A percentile compares a stretch with the other conserved stretches of the same genome.
Evolutionary conservation across 306 rosid species (phyloP).

Genomic region (Cucurbita moschata): DNA sequence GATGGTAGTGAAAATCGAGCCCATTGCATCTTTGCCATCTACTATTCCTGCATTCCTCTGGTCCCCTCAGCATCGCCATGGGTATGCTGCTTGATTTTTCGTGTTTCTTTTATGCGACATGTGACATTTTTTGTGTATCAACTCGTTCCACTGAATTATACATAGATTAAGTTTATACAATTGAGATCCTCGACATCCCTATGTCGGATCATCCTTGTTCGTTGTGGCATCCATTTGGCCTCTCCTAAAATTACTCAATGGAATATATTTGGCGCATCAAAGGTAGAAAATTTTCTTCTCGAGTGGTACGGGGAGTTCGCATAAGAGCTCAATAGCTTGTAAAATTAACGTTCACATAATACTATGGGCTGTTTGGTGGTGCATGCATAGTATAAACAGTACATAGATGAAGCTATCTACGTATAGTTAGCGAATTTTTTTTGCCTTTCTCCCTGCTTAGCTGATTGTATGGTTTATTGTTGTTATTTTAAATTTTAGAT

Average conservation of each 20-base stretch:
- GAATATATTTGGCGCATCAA: neutral
- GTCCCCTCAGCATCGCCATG: slow-evolving; percentile 37
- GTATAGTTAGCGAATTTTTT: neutral
- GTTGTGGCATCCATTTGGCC: neutral
- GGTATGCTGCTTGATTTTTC: neutral
- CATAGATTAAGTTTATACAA: neutral
- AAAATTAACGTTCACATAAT: neutral
- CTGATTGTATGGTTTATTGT: neutral
- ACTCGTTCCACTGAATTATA: neutral
- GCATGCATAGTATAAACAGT: neutral
- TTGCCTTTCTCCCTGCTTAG: neutral
- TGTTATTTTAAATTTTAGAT: too few relatives aligned
- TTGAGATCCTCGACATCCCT: too few relatives aligned
- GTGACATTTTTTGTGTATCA: neutral
- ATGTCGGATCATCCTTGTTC: neutral
- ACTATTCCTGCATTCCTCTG: slow-evolving; percentile 84
- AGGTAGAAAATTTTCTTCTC: neutral
- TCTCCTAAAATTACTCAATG: neutral
- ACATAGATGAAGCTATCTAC: neutral
- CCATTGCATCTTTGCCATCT: slow-evolving; percentile 32
- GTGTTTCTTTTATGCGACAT: neutral
- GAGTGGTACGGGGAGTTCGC: neutral
- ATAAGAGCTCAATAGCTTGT: neutral
- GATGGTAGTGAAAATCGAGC: slow-evolving; percentile 23
- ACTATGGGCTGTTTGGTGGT: neutral